Evolutionary conservation across 352 stramenopile species (phyloP).

Genomic region (Detonula confervacea): DNA sequence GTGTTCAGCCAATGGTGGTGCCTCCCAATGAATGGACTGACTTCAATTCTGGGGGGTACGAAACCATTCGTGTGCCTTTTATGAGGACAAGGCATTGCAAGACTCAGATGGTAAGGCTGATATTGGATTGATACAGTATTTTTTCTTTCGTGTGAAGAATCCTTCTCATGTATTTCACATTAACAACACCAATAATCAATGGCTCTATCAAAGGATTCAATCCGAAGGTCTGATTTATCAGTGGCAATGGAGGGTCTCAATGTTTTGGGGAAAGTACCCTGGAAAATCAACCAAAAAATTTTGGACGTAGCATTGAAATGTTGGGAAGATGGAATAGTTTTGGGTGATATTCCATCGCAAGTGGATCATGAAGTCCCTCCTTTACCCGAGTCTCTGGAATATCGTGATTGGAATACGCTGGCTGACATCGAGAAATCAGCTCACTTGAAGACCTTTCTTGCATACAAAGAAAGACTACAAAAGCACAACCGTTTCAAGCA

Average conservation of each 20-base stretch:
- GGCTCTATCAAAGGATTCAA: slow-evolving; percentile 83
- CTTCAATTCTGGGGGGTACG: slow-evolving; percentile 92
- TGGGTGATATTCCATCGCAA: slow-evolving; percentile 93
- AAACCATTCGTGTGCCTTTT: slow-evolving; percentile 91
- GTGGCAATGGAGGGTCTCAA: slow-evolving; percentile 92
- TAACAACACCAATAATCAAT: slow-evolving; percentile 8
- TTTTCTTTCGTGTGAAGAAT: background rate
- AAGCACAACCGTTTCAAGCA: slow-evolving; percentile 77
- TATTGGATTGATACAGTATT: slow-evolving; percentile 3
- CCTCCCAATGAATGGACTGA: slow-evolving; percentile 91
- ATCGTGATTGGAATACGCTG: slow-evolving; percentile 81
- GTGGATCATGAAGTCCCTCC: slow-evolving; percentile 79
- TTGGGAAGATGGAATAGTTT: slow-evolving; percentile 90
- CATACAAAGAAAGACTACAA: slow-evolving; percentile 59
- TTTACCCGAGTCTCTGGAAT: slow-evolving; percentile 52
- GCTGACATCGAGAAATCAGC: slow-evolving; percentile 81
- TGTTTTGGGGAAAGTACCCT: slow-evolving; percentile 91
- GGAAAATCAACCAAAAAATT: slow-evolving; percentile 95
- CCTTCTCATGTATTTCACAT: slow-evolving; percentile 6
- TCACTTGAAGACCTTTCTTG: slow-evolving; percentile 61
- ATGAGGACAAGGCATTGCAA: slow-evolving; percentile 89
- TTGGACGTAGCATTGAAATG: slow-evolving; percentile 91
- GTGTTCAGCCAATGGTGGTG: slow-evolving; percentile 96
- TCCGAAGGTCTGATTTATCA: slow-evolving; percentile 89
- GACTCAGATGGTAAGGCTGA: slow-evolving; percentile 66